Base-by-base conservation (phyloP, 768 basidiomycete genomes). In the Strobilomyces confusus region DNA sequence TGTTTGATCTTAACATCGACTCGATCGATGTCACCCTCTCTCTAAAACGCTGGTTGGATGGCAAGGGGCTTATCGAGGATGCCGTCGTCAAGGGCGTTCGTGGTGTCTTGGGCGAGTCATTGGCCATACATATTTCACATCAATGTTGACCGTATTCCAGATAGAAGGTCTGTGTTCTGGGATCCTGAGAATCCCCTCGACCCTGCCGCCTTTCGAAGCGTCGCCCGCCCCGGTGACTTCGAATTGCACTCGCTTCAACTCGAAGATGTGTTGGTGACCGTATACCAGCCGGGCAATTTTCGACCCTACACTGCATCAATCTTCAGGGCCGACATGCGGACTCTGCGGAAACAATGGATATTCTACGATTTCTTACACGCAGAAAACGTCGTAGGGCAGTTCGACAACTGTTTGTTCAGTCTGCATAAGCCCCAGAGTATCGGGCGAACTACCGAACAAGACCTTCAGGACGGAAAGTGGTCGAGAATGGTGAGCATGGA, bases 341-440 rank as follows among this genome's bases (percentile, higher is more conserved):
- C 77, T 26, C 82, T 98, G 58, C 78, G 97, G 51, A 98, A 97
- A 69, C 85, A 89, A 63, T 98, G 93, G 93, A 61, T 95, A 34
- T 97, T 97, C 69, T 95, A 95, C 69, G 97, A 99, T 70, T 85
- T 98, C 58, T 72, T 98, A 55, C 68, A 65, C 45, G 95, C 97
- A 0, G 95, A 98, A 65, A 91, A 89, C 58, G 88, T 98, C 38
- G 95, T 97, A 9, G 97, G 97, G 5, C 97, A 99, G 68, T 91
- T 93, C 58, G 97, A 99, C 68, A 98, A 98, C 65, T 99, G 97
- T 63, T 67, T 99, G 19, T 97, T 97, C 74, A 98, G 95, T 66
- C 67, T 99, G 58, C 97, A 98, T 64, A 89, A 86, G 64, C 95
- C 95, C 7, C 95, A 98, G 73, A 95, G 92, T 66, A 91, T 98